These are phyloP conservation scores for Golubevia sp. DNA, from an alignment of 1,284 basidiomycete species.

Conservation along the genomic window DNA sequence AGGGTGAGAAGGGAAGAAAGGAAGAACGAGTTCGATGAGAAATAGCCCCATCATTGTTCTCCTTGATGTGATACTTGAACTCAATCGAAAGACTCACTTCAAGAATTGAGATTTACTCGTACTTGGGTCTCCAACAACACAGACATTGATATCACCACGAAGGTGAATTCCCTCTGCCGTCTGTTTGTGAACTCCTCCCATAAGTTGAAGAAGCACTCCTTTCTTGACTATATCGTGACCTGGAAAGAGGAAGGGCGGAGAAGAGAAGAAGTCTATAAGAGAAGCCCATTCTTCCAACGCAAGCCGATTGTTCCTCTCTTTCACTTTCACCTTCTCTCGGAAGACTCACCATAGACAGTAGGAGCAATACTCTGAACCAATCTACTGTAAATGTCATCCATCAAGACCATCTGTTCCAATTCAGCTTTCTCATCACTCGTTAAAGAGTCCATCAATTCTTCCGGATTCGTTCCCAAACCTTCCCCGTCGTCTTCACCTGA, in stretches of 20 bases:
- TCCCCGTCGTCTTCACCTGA: conserved; percentile 20
- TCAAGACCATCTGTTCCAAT: conserved; percentile 55
- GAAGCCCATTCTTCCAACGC: background rate
- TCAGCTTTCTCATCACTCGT: conserved; percentile 56
- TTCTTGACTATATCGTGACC: conserved; percentile 40
- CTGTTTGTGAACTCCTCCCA: conserved; percentile 61
- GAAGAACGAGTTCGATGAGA: no score
- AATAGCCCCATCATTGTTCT: background rate
- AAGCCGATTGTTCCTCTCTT: background rate
- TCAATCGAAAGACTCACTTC: conserved; percentile 25
- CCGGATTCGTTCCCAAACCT: conserved; percentile 39
- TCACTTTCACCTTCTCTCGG: background rate
- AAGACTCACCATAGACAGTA: conserved; percentile 46
- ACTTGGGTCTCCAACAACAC: conserved; percentile 59
- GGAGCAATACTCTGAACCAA: conserved; percentile 60
- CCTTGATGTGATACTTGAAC: background rate
- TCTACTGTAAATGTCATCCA: conserved; percentile 53
- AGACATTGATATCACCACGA: conserved; percentile 59
- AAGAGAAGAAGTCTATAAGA: background rate
- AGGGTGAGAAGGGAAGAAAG: no score
- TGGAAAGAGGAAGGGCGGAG: background rate
- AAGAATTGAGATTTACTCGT: conserved; percentile 61
- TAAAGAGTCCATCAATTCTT: conserved; percentile 46
- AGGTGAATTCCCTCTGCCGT: conserved; percentile 57
- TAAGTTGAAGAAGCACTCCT: conserved; percentile 57